Evolutionary conservation across 345 rosid genomes (phyloP), one percentile per base, ranked within the genome.

Genomic region (Odontarrhena argentea): DNA sequence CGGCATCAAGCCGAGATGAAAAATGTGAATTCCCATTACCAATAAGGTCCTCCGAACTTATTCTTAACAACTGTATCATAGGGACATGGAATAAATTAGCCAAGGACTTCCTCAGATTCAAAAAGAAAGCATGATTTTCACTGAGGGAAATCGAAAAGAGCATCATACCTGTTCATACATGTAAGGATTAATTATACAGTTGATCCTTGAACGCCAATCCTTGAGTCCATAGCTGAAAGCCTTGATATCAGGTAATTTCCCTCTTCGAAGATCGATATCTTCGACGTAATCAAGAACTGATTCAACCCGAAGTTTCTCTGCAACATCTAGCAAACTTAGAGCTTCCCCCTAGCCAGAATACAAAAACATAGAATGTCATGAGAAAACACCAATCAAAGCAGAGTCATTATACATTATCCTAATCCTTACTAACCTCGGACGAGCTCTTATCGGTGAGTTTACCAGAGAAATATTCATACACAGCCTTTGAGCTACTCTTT

Each of bases 401-500:
- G 10, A 14, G 43, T 34, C 12, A 36, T 38, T 14, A 54, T 26
- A 13, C 47, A 40, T 12, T 9, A 50, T 9, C 37, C 12, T 60
- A 55, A 24, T 9, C 56, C 30, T 41, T 4, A 67, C 92, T 79
- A 79, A 92, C 97, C 74, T 60, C 56, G 10, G 37, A 8, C 69
- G 68, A 48, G 61, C 24, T 69, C 38, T 57, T 2, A 13, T 68
- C 79, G 5, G 50, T 66, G 78, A 92, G 82, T 68, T 80, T 83
- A 63, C 62, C 42, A 6, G 83, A 79, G 78, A 85, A 90, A 75
- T 83, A 86, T 6, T 78, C 75, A 55, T 88, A 90, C 8, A 74
- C 91, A 55, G 91, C 90, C 56, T 36, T 69, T 12, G 91, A 80
- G 67, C 92, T 88, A 77, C 95, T 84, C 84, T 78, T 82, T 75